Percentiles rank a stretch among this genome's conserved stretches.
phyloP scores from a whole-genome alignment of 2,329 filamentous ascomycete species.

The Colletotrichum zoysiae region DNA sequence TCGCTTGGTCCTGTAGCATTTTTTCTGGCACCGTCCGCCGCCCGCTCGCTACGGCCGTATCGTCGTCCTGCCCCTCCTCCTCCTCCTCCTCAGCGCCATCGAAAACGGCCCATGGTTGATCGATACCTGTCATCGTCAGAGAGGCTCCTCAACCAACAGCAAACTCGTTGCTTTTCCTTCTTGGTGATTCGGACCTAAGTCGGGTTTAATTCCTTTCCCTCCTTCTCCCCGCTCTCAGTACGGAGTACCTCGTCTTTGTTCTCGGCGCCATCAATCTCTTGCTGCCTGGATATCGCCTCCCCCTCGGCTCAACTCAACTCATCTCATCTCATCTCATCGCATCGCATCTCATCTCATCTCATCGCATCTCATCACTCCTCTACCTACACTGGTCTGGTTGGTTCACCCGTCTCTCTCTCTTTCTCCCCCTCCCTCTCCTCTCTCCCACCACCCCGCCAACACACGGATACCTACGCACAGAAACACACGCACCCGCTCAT shows the following conservation, averaged over 20 bases:
- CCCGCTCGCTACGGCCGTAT: constrained; percentile 37
- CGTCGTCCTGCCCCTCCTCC: not conserved
- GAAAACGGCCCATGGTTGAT: constrained; percentile 6
- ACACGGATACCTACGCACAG: not conserved
- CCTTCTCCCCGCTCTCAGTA: not conserved
- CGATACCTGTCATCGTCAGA: no score
- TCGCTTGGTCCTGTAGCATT: constrained; percentile 3
- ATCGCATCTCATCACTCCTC: not conserved
- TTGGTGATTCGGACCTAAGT: constrained; percentile 22
- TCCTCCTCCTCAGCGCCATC: not conserved
- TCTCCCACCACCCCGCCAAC: not conserved
- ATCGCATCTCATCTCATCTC: not conserved
- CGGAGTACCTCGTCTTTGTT: not conserved
- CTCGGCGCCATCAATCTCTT: not conserved
- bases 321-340: not conserved
- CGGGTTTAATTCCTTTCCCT: not conserved
- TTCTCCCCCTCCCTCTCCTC: not conserved
- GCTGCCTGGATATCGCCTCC: not conserved
- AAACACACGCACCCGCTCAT: constrained; percentile 8
- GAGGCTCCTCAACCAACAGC: not conserved
- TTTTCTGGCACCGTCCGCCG: constrained; percentile 1
- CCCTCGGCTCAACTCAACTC: not conserved
- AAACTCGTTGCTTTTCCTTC: constrained; percentile 12
- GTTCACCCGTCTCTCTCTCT: not conserved
- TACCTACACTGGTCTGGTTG: not conserved